These are phyloP conservation scores for Tricholoma hemisulphureum DNA, from an alignment of 768 basidiomycete genomes.

Conservation along the genomic window DNA sequence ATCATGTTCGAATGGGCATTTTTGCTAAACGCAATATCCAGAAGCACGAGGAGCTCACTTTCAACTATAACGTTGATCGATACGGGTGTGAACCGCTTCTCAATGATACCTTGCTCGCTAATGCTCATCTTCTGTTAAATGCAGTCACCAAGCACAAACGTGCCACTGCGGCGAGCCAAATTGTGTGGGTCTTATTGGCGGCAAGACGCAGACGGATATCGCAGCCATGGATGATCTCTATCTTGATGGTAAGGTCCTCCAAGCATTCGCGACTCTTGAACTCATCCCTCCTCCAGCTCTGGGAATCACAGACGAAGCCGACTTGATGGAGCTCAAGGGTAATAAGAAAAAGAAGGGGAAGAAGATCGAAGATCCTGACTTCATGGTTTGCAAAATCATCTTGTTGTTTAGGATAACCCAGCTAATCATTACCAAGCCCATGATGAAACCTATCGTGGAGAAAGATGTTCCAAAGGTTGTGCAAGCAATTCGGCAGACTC, in stretches of 20 bases:
- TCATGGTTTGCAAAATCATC: conserved; percentile 52
- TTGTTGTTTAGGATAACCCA: not conserved
- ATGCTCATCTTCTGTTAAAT: not conserved
- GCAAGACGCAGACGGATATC: conserved; percentile 97
- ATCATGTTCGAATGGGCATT: conserved; percentile 93
- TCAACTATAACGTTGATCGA: conserved; percentile 99
- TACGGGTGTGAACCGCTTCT: conserved; percentile 70
- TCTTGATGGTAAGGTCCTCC: conserved; percentile 69
- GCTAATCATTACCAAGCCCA: conserved; percentile 49
- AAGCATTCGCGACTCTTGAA: not conserved
- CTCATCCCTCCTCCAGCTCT: conserved; percentile 55
- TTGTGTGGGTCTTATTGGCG: conserved; percentile 94
- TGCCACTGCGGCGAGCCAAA: conserved; percentile 96
- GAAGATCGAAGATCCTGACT: conserved; percentile 91
- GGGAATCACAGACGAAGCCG: conserved; percentile 91
- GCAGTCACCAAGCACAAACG: conserved; percentile 87
- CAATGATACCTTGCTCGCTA: not conserved
- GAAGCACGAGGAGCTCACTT: conserved; percentile 88
- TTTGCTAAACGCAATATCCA: conserved; percentile 83
- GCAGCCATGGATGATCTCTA: conserved; percentile 93
- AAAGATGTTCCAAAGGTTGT: conserved; percentile 90
- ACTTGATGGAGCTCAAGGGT: conserved; percentile 80
- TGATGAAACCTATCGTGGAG: conserved; percentile 67
- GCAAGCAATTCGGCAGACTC: conserved; percentile 86
- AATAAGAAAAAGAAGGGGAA: conserved; percentile 91